Percentiles rank a stretch among this genome's conserved stretches.
These are phyloP conservation scores for Ganoderma lucidum DNA, from an alignment of 1,284 basidiomycete genomes.

Conservation along the genomic window DNA sequence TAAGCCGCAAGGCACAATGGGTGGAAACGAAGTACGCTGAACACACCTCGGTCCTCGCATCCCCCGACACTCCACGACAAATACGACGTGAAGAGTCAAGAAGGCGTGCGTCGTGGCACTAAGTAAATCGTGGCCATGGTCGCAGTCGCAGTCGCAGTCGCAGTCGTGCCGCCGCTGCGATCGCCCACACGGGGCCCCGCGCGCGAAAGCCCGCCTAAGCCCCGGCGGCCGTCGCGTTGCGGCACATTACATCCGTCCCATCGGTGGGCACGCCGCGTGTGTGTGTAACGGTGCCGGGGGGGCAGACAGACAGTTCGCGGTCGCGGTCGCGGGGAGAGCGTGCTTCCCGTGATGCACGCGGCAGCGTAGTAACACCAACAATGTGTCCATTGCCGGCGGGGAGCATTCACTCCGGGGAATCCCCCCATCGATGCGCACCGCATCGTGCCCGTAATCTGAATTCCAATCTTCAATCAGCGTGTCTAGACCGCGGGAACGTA, in stretches of 20 bases:
- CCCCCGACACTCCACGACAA: not conserved
- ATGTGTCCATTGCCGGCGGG: not conserved
- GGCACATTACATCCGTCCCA: constrained; percentile 2
- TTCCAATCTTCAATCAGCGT: not conserved
- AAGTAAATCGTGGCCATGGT: not conserved
- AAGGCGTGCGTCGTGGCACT: not conserved
- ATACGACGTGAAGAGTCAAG: not conserved
- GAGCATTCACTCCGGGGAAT: not conserved
- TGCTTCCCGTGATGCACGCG: constrained; percentile 6
- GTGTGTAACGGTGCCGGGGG: not conserved
- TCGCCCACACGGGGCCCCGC: not conserved
- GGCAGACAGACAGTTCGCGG: not conserved
- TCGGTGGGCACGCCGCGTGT: not conserved
- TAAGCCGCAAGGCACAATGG: not conserved
- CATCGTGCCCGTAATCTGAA: not conserved
- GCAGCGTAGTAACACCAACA: not conserved
- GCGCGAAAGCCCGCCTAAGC: not conserved
- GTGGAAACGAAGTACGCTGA: not conserved
- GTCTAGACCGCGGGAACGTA: not conserved
- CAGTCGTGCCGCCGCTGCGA: not conserved
- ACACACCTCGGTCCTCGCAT: not conserved
- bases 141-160: not conserved
- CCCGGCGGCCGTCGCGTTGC: not conserved
- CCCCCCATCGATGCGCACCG: not conserved
- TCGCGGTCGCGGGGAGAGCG: not conserved